A percentile compares a stretch with the other conserved stretches of the same genome.
Evolutionary conservation across 2,329 filamentous ascomycete genomes (phyloP).

Genomic region (Xylaria hypoxylon): DNA sequence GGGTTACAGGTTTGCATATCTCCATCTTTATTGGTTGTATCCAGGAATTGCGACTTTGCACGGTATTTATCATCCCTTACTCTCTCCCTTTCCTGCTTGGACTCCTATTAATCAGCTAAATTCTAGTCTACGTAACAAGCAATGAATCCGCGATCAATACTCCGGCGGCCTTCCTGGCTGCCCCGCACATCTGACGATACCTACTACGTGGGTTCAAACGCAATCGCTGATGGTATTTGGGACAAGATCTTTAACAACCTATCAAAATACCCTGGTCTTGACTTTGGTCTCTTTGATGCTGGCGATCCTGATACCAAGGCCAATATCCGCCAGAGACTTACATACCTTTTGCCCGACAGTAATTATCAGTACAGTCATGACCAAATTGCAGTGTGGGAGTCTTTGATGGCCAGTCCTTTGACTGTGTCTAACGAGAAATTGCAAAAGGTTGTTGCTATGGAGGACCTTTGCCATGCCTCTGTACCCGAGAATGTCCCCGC

Average conservation of each 20-base stretch:
- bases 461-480: neutral
- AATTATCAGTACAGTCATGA: conserved; percentile 2
- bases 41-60: neutral
- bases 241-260: conserved; percentile 17
- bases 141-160: conserved; percentile 1
- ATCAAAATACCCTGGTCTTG: conserved; percentile 5
- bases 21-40: neutral
- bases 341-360: conserved; percentile 15
- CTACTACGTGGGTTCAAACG: neutral
- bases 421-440: conserved; percentile 6
- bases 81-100: neutral
- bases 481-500: neutral
- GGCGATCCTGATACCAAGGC: conserved; percentile 5
- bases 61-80: neutral
- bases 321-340: conserved; percentile 7
- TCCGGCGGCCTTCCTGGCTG: conserved; percentile 1
- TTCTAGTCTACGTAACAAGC: neutral
- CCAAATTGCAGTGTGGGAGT: conserved; percentile 13
- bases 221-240: neutral
- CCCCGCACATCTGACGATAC: neutral
- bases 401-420: conserved; percentile 6
- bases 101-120: neutral
- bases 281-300: neutral
- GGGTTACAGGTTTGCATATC: neutral
- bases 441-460: conserved; percentile 17